Evolutionary conservation across 192 early-diverging fungal genomes (phyloP), one percentile per base, ranked within the genome.

Genomic region (Helicostylum pulchrum): DNA sequence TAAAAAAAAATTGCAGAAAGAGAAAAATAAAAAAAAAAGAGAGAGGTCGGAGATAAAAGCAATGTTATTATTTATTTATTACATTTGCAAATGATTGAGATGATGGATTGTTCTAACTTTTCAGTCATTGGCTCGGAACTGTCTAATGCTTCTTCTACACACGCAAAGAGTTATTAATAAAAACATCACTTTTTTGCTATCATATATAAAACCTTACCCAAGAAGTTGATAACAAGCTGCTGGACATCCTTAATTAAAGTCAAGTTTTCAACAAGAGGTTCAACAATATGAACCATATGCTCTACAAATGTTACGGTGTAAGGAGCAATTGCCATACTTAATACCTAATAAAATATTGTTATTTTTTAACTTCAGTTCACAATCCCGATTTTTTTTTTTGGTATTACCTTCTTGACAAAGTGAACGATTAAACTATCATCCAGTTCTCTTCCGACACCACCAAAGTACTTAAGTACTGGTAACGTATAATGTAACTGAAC

Each of bases 341-440:
- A 36, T n/a, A 63, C 34, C 55, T 57, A 42, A 36, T 19, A 19
- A 39, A 12, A 19, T n/a, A 17, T 57, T 14, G 31, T 42, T 20
- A 52, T 26, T 7, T 10, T 5, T 11, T 23, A 52, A 26, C 15
- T 10, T 23, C 9, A 21, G 1, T 4, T 26, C 0, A 26, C 26
- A 26, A 26, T 26, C 15, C 17, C 53, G 15, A 21, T 32, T 26
- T 4, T 31, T 12, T 54, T 31, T 54, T 26, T 54, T 11, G 3
- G 9, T 0, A 10, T 66, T 51, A 78, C 80, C 66, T 74, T 79
- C 46, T 78, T 71, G 7, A 91, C 78, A 79, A 88, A 88, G 73
- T 90, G 86, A 21, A 85, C 79, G 44, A 82, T 74, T 39, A 88
- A 71, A 47, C 83, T 88, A 73, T 92, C 86, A 51, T 92, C 88